Conservation (phyloP, 2,329 filamentous ascomycete species). For the Calonectria pseudoreteaudii region DNA sequence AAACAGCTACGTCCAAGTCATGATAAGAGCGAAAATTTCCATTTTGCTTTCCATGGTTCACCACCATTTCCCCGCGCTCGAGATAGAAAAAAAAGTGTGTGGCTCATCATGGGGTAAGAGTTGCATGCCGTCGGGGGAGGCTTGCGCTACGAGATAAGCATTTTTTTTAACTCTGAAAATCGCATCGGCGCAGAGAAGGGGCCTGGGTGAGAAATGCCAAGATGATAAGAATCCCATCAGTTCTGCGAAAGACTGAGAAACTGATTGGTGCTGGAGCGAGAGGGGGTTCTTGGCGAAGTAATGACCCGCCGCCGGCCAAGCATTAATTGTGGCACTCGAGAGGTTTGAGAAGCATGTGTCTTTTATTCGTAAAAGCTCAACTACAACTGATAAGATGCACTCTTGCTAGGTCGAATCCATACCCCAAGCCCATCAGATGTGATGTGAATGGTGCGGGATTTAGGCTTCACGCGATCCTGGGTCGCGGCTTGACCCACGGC, state of each 20-base stretch:
- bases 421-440: neutral
- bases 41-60: neutral
- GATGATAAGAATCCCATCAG: neutral
- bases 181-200: neutral
- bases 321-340: neutral
- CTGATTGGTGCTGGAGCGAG: neutral
- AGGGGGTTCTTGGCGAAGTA: neutral
- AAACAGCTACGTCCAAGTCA: too few species aligned
- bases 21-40: constrained; percentile 5
- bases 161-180: neutral
- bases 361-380: neutral
- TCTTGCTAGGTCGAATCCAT: neutral
- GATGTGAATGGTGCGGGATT: neutral
- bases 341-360: neutral
- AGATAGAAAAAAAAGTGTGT: neutral
- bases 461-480: neutral
- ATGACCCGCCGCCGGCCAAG: neutral
- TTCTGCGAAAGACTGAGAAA: neutral
- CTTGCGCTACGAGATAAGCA: constrained; percentile 3
- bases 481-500: neutral
- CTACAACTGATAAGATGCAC: neutral
- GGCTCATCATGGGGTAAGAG: neutral
- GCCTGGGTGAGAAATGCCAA: neutral
- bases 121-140: constrained; percentile 2
- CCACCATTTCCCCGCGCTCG: neutral